Evolutionary conservation across 1,139 yeast species (phyloP).

Genomic region (Geotrichum europaeum): DNA sequence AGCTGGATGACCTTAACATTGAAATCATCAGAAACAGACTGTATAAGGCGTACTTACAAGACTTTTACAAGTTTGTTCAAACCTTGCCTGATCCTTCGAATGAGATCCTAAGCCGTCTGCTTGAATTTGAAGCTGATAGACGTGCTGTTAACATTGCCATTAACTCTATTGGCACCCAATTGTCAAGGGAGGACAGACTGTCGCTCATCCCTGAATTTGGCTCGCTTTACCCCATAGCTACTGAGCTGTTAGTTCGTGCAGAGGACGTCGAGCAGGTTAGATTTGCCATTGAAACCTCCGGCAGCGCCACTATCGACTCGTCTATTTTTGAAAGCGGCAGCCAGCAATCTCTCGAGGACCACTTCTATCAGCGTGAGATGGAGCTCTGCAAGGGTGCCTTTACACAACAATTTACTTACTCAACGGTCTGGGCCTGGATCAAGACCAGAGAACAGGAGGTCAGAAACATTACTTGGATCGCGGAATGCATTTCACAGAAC

Average conservation of each 20-base stretch:
- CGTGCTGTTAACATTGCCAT: constrained; percentile 86
- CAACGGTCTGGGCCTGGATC: constrained; percentile 95
- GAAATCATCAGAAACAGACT: constrained; percentile 89
- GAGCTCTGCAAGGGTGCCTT: constrained; percentile 85
- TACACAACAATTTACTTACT: constrained; percentile 90
- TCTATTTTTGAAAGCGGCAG: constrained; percentile 55
- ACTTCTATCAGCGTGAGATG: constrained; percentile 90
- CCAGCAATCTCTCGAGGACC: constrained; percentile 76
- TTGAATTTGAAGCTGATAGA: constrained; percentile 91
- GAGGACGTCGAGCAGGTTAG: constrained; percentile 86
- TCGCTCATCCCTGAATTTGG: constrained; percentile 78
- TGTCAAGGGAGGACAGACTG: constrained; percentile 62
- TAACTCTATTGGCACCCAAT: constrained; percentile 79
- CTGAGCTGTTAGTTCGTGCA: constrained; percentile 61
- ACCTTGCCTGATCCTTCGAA: constrained; percentile 69
- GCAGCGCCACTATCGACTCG: constrained; percentile 35
- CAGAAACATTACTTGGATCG: constrained; percentile 95
- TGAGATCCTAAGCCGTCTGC: constrained; percentile 70
- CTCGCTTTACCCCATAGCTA: constrained; percentile 68
- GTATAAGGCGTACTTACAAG: constrained; percentile 88
- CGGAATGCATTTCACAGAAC: constrained; percentile 69
- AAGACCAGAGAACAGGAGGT: constrained; percentile 94
- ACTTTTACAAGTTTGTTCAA: constrained; percentile 63
- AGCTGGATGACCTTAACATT: constrained; percentile 89
- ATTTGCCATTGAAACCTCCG: constrained; percentile 62